Evolutionary conservation across 2,329 filamentous ascomycete species (phyloP).

Genomic region (Alternaria sp.): DNA sequence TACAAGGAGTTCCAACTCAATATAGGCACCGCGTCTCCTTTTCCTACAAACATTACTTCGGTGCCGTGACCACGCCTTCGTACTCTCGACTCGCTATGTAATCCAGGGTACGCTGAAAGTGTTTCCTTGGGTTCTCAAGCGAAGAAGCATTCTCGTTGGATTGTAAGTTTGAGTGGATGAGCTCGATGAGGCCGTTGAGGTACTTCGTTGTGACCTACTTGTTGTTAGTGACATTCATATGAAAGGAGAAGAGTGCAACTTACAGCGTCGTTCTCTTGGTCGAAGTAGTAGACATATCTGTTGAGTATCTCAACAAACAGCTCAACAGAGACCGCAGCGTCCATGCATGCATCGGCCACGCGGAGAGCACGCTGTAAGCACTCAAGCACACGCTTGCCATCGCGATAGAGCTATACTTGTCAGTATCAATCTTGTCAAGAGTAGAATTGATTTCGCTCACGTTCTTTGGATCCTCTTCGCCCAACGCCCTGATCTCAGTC

Average conservation of each 20-base stretch:
- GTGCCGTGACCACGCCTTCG: conserved; percentile 82
- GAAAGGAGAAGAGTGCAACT: conserved; percentile 35
- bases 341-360: conserved; percentile 98
- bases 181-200: conserved; percentile 94
- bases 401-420: conserved; percentile 76
- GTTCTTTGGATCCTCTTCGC: conserved; percentile 81
- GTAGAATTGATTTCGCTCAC: conserved; percentile 60
- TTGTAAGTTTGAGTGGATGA: conserved; percentile 94
- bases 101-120: conserved; percentile 93
- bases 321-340: conserved; percentile 95
- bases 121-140: conserved; percentile 87
- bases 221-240: conserved; percentile 12
- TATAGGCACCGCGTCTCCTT: not conserved
- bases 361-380: conserved; percentile 94
- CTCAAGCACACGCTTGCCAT: conserved; percentile 95
- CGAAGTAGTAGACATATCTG: conserved; percentile 98
- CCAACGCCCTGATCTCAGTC: conserved; percentile 77
- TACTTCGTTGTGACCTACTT: conserved; percentile 88
- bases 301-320: conserved; percentile 98
- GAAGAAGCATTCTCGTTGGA: conserved; percentile 83
- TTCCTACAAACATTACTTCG: conserved; percentile 52
- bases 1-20: conserved; percentile 15
- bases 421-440: conserved; percentile 5
- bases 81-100: conserved; percentile 93
- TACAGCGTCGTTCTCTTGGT: conserved; percentile 96